Base-by-base conservation (phyloP, 208 protist species). In the Entamoeba histolytica region DNA sequence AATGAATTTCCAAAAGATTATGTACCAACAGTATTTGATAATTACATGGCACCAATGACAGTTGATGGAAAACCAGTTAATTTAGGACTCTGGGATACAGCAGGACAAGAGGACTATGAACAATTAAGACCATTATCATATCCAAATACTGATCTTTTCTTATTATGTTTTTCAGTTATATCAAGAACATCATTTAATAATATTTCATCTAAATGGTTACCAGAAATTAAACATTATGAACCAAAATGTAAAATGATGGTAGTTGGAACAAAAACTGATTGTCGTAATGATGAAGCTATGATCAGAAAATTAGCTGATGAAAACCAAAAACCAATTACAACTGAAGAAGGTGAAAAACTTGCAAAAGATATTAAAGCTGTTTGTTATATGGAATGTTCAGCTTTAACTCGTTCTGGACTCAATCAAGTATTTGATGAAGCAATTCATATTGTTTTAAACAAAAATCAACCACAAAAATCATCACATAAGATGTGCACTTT, bases 401-500 rank as follows among this genome's bases (percentile, higher is more conserved):
- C 69, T 17, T 94, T 96, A 7, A 97, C 96, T 23, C 97, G 98
- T 94, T 94, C 96, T 35, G 95, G 94, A 91, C 94, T 97, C 3
- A 97, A 97, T 94, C 87, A 31, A 50, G 95, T 97, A n/a, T 97
- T 97, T 92, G 96, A 97, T 92, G 94, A 94, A 61, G 96, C 96
- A 23, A 97, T 97, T 52, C 50, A 52, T 15, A 52, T 52, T 15
- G 50, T 52, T 52, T 52, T 55, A 92, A 97, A 50, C 95, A 93
- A 44, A 49, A 23, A n/a, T 93, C 96, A 78, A 55, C 50, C 50
- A 55, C 50, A 55, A 55, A 55, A 55, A 55, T 55, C 50, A 19
- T 55, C 50, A 55, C 50, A 55, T 17, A 55, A 55, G 44, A 47
- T 47, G 15, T 55, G 50, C 50, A 17, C 15, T 55, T 19, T 55